Base-by-base conservation (phyloP, 257 asterid genomes). In the Fraxinus quadrangulata region DNA sequence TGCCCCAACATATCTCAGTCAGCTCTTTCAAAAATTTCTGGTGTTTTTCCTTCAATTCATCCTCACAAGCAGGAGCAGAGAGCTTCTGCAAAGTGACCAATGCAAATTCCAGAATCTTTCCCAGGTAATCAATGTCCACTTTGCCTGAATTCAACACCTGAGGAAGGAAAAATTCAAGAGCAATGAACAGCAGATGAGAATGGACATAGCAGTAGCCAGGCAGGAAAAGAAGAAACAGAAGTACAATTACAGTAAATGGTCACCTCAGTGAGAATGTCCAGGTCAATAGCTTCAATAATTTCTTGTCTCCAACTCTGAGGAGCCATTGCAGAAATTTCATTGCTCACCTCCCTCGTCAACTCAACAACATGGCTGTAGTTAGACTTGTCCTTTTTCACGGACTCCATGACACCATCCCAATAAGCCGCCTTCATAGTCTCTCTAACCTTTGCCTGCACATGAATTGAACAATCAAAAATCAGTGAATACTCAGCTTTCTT, bases 321-420 rank as follows among this genome's bases (percentile, higher is more conserved):
- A 67, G 97, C 89, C 88, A 96, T 79, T 68, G 81, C 86, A 84
- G 90, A 86, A 65, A 96, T 87, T 83, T 85, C 97, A 81, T 93
- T 93, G 78, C 96, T 88, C 70, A 91, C 94, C 88, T 93, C 99
- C 84, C 86, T 87, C 87, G 90, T 87, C 78, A 96, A 84, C 75
- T 86, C 97, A 87, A 88, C 87, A 59, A 93, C 85, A 71, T 86
- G 89, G 82, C 74, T 83, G 80, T 86, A 89, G 70, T 94, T 81
- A n/a, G 93, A 90, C 76, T 85, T 82, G 75, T 92, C 87, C 83
- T 89, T 89, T 73, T 81, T 89, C 83, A 93, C 86, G 28, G 96
- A 90, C 78, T 93, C 97, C 79, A 90, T 81, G 49, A 96, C 75
- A 75, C 90, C 92, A 84, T 96, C 98, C 99, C 99, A 96, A 83